phyloP scores from a whole-genome alignment of 768 basidiomycete genomes.

The Tulasnella calospora region DNA sequence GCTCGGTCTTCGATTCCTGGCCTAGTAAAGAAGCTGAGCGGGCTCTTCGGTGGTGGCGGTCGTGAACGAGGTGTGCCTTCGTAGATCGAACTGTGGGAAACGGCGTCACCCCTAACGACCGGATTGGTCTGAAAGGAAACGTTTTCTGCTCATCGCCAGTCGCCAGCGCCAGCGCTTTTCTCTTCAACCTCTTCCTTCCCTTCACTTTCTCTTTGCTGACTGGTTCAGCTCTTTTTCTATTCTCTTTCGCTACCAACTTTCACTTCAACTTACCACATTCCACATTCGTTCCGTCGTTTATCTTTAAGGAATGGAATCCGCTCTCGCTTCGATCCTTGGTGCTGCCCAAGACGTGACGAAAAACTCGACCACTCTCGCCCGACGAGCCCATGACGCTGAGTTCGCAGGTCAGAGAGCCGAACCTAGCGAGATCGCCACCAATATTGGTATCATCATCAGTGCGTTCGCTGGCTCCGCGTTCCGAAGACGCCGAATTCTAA shows the following conservation, averaged over 20 bases:
- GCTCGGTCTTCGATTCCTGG: neutral
- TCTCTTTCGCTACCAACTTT: neutral
- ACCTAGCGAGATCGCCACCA: neutral
- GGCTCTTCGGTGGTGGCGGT: neutral
- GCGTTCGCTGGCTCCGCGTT: neutral
- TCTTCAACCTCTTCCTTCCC: neutral
- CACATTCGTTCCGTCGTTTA: neutral
- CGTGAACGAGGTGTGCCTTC: neutral
- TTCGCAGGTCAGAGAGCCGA: neutral
- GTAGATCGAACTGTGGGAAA: neutral
- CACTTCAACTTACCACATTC: neutral
- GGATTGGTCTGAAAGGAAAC: neutral
- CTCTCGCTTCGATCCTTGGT: neutral
- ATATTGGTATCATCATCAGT: constrained; percentile 1
- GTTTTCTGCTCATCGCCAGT: neutral
- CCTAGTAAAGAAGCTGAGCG: neutral
- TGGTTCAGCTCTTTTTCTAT: neutral
- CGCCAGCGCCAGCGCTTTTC: neutral
- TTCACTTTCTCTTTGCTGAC: neutral
- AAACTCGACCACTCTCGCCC: neutral
- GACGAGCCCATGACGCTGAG: neutral
- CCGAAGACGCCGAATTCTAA: neutral
- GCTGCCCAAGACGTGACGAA: neutral
- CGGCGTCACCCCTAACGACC: neutral
- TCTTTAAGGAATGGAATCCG: neutral